phyloP scores from a whole-genome alignment of 148 eudicot species.

The Arbutus unedo region DNA sequence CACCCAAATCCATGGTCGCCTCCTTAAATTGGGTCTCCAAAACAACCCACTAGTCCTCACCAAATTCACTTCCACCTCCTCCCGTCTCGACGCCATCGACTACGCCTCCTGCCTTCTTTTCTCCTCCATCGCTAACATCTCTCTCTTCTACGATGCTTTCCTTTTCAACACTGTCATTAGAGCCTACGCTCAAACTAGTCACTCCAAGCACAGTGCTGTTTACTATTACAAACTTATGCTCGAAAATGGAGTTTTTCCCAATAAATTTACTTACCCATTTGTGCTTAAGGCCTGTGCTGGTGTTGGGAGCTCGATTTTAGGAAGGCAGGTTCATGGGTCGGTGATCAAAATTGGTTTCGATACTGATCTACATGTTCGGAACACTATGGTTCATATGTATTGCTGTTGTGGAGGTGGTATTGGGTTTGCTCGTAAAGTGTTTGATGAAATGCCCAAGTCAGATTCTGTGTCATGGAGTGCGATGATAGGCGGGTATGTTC shows the following conservation, averaged over 20 bases:
- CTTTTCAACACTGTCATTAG: conserved; percentile 57
- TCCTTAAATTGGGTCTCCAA: conserved; percentile 59
- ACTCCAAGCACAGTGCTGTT: conserved; percentile 31
- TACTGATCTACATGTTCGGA: conserved; percentile 44
- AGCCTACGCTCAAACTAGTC: conserved; percentile 38
- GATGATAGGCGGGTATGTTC: conserved; percentile 57
- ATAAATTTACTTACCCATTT: conserved; percentile 68
- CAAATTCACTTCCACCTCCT: conserved; percentile 51
- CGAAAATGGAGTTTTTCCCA: conserved; percentile 34
- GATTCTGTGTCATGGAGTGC: conserved; percentile 54
- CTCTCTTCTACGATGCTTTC: conserved; percentile 45
- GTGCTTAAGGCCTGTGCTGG: conserved; percentile 65
- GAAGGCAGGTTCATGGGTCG: conserved; percentile 55
- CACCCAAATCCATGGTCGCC: conserved; percentile 42
- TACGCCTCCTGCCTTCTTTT: conserved; percentile 47
- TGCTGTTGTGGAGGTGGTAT: conserved; percentile 40
- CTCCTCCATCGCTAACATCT: conserved; percentile 25
- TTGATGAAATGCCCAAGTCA: conserved; percentile 56
- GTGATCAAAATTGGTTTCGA: conserved; percentile 50
- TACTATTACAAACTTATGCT: conserved; percentile 37
- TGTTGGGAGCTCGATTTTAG: conserved; percentile 41
- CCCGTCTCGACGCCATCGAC: conserved; percentile 34
- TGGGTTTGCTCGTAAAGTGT: conserved; percentile 44
- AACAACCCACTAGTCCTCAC: conserved; percentile 60
- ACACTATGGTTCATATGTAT: conserved; percentile 66